A percentile compares a stretch with the other conserved stretches of the same genome.
phyloP scores from a whole-genome alignment of 2,329 filamentous ascomycete species.

The Helotiales sp. region DNA sequence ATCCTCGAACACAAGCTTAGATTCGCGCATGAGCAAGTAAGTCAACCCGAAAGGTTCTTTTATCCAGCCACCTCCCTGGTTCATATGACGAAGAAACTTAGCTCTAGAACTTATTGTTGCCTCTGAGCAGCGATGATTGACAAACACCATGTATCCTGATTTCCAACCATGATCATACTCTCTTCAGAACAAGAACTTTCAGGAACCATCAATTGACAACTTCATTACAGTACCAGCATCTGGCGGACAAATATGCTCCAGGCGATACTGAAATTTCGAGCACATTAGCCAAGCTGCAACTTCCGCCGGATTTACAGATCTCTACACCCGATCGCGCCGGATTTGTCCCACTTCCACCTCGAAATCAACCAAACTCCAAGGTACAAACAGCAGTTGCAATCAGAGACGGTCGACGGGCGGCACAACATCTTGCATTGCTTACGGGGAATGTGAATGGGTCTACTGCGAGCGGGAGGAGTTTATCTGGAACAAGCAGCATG shows the following conservation, averaged over 20 bases:
- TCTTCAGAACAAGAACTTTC: not conserved
- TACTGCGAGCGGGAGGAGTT: constrained; percentile 42
- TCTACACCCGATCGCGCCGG: constrained; percentile 27
- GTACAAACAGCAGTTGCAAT: constrained; percentile 64
- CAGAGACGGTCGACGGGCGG: constrained; percentile 61
- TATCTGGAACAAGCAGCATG: constrained; percentile 40
- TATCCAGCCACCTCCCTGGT: constrained; percentile 6
- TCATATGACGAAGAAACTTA: constrained; percentile 55
- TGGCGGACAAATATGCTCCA: constrained; percentile 68
- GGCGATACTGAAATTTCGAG: constrained; percentile 65
- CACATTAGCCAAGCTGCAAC: constrained; percentile 65
- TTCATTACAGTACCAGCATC: constrained; percentile 55
- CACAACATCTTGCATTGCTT: constrained; percentile 51
- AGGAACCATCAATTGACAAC: not conserved
- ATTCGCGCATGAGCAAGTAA: constrained; percentile 67
- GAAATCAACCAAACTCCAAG: constrained; percentile 38
- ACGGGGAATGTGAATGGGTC: constrained; percentile 43
- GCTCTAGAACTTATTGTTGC: constrained; percentile 82
- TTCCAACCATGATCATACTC: constrained; percentile 37
- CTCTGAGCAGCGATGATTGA: constrained; percentile 61
- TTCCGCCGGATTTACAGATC: constrained; percentile 48
- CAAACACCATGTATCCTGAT: constrained; percentile 54
- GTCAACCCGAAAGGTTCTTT: constrained; percentile 28
- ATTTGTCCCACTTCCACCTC: constrained; percentile 34
- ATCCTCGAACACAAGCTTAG: constrained; percentile 67